A percentile compares a stretch with the other conserved stretches of the same genome.
Evolutionary conservation across 2,329 filamentous ascomycete genomes (phyloP).

Genomic region (Acrocalymma vagum): DNA sequence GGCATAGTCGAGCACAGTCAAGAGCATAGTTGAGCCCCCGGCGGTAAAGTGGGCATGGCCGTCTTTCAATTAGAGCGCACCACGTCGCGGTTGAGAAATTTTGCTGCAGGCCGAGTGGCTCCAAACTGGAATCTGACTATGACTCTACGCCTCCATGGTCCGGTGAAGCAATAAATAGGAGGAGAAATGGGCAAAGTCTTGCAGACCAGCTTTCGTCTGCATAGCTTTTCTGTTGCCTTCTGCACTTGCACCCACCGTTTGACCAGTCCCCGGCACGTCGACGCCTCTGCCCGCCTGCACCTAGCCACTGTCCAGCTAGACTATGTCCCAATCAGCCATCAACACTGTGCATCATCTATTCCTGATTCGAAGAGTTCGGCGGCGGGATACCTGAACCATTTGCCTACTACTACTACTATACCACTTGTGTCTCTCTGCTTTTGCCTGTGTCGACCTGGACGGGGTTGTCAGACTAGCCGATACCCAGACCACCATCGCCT

Average conservation of each 20-base stretch:
- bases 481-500: too few relatives aligned
- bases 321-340: conserved; percentile 42
- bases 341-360: conserved; percentile 36
- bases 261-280: not conserved
- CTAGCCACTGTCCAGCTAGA: conserved; percentile 26
- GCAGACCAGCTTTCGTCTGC: not conserved
- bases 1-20: too few relatives aligned
- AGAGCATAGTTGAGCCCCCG: conserved; percentile 24
- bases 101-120: not conserved
- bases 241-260: conserved; percentile 5
- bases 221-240: conserved; percentile 2
- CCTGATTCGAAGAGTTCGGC: conserved; percentile 45
- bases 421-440: conserved; percentile 6
- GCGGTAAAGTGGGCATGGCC: conserved; percentile 14
- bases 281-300: conserved; percentile 10
- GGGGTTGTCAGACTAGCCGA: too few relatives aligned
- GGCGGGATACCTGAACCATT: conserved; percentile 29
- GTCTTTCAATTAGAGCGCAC: conserved; percentile 21
- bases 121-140: conserved; percentile 1
- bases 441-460: not conserved
- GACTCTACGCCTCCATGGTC: conserved; percentile 6
- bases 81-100: conserved; percentile 22
- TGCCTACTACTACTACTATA: conserved; percentile 5
- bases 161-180: conserved; percentile 18
- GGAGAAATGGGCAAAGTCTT: conserved; percentile 6